Base-by-base conservation (phyloP, 2,329 filamentous ascomycete genomes). In the Aspergillus brasiliensis region DNA sequence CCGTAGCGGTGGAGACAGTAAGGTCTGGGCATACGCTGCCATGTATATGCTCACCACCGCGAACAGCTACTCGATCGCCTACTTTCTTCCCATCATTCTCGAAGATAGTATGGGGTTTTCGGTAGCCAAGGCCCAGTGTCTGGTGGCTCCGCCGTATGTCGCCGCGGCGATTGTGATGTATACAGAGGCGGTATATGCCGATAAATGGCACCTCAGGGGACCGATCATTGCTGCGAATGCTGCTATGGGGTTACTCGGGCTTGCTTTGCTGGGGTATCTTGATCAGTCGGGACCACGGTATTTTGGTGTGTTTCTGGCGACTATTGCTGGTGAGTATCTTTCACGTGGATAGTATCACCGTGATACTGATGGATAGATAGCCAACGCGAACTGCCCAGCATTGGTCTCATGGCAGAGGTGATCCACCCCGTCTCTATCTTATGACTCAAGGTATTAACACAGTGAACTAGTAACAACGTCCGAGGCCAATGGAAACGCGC, bases 401-500 rank as follows among this genome's bases (percentile, higher is more conserved):
- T 90, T 0, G 81, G 85, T 8, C 80, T 86, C 53, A 85, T 95
- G 79, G 84, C 89, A 3, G 92, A 91, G 79, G 90, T 92, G 78
- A 38, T n/a, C n/a, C n/a, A n/a, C n/a, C n/a, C n/a, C n/a, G n/a
- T n/a, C 27, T 28, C 27, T 28, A 28, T 10, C 27, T 11, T 10
- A 28, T 28, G 11, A 10, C 27, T 11, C 27, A 28, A 3, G 8
- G 11, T 34, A 46, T 21, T 44, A 19, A 13, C 11, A 42, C 31
- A 28, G 27, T 25, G 13, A 8, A 44, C 56, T 58, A 89, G 89
- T 48, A 94, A 93, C 78, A 95, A 94, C 75, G 88, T 95, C 70
- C 86, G 90, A 54, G 91, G 91, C 0, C 90, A 94, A 78, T 94
- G 91, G 90, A 94, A 94, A 80, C 86, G 91, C 49, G 90, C 90